phyloP scores from a whole-genome alignment of 257 asterid genomes.

The Hygrophila difformis region DNA sequence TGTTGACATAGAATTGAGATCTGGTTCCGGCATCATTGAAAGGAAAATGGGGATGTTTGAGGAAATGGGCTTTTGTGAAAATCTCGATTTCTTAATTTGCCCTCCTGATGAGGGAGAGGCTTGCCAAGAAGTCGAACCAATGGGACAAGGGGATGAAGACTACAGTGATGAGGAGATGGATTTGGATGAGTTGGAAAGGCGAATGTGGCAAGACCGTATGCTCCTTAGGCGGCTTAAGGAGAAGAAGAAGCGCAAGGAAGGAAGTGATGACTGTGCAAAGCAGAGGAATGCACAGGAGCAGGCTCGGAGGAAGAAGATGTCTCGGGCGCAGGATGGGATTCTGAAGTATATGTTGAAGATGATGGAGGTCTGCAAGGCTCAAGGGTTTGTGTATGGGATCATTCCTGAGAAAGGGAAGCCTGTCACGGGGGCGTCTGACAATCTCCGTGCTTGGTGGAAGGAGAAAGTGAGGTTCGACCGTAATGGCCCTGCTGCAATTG shows the following conservation, averaged over 20 bases:
- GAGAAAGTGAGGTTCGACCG: constrained; percentile 54
- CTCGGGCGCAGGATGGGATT: constrained; percentile 60
- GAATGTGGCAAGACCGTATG: constrained; percentile 50
- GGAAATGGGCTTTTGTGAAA: constrained; percentile 38
- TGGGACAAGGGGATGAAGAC: constrained; percentile 33
- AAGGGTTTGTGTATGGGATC: constrained; percentile 60
- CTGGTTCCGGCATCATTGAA: too few species aligned
- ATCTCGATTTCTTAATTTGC: constrained; percentile 33
- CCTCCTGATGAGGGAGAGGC: constrained; percentile 25
- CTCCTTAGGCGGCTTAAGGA: constrained; percentile 41
- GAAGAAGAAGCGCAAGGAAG: constrained; percentile 33
- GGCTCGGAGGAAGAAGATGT: constrained; percentile 61
- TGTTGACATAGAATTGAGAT: too few species aligned
- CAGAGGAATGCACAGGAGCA: constrained; percentile 47
- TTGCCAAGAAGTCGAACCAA: constrained; percentile 22
- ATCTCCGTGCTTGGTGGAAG: constrained; percentile 66
- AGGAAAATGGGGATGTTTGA: constrained; percentile 41
- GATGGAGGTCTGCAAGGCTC: constrained; percentile 69
- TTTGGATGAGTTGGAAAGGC: constrained; percentile 41
- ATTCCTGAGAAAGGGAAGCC: constrained; percentile 66
- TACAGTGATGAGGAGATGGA: constrained; percentile 51
- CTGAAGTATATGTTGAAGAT: constrained; percentile 53
- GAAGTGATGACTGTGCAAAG: constrained; percentile 25
- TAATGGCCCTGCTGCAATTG: constrained; percentile 52
- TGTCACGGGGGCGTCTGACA: constrained; percentile 53